These are phyloP conservation scores for Picocystis sp. DNA, from an alignment of 163 green algal species.

Conservation along the genomic window DNA sequence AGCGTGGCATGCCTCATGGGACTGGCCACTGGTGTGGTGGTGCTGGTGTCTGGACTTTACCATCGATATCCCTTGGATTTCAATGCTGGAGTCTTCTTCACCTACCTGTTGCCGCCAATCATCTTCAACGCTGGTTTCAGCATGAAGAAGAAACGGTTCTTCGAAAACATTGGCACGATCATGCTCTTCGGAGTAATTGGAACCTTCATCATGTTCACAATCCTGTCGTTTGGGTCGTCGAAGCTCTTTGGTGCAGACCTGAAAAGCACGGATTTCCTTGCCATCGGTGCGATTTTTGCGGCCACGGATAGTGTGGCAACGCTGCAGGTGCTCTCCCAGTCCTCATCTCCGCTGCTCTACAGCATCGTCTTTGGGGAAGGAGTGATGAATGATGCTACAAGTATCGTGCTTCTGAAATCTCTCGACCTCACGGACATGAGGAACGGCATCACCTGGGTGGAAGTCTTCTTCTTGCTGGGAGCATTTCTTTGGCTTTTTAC, in stretches of 20 bases:
- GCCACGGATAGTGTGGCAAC: constrained; percentile 65
- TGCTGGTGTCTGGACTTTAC: constrained; percentile 25
- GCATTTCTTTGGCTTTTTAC: constrained; percentile 50
- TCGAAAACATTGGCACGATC: constrained; percentile 49
- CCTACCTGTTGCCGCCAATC: constrained; percentile 76
- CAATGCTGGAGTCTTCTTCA: constrained; percentile 43
- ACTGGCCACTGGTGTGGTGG: constrained; percentile 21
- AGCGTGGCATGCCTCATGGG: constrained; percentile 32
- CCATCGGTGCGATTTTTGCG: constrained; percentile 71
- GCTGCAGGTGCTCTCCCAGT: constrained; percentile 42
- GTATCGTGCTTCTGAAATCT: constrained; percentile 60
- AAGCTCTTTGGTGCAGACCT: constrained; percentile 13
- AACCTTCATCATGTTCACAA: constrained; percentile 43
- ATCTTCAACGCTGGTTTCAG: constrained; percentile 83
- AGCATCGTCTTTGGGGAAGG: constrained; percentile 81
- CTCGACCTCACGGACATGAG: background rate
- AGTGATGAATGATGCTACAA: constrained; percentile 83
- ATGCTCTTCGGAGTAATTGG: constrained; percentile 41
- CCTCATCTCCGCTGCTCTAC: constrained; percentile 56
- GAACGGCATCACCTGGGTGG: constrained; percentile 14
- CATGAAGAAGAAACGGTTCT: constrained; percentile 73
- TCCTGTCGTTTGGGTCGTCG: constrained; percentile 5
- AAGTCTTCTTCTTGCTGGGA: constrained; percentile 24
- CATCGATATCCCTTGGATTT: constrained; percentile 32
- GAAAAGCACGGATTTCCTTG: constrained; percentile 23